phyloP scores from a whole-genome alignment of 163 green algal genomes.

The Scenedesmus sp. region DNA sequence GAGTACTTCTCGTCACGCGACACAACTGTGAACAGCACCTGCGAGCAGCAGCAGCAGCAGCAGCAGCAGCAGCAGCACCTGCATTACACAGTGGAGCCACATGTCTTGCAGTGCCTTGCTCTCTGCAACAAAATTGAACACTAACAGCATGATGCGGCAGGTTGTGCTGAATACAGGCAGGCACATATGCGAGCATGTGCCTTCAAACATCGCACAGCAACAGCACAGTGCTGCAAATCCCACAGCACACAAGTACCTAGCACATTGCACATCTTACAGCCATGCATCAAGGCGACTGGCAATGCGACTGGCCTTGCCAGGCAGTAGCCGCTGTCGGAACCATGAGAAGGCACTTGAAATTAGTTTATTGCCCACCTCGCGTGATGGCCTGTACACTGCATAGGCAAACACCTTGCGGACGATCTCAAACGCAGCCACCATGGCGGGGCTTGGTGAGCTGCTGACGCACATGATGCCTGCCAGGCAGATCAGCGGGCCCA shows the following conservation, averaged over 20 bases:
- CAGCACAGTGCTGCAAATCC: too few species aligned
- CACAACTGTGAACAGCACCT: constrained; percentile 88
- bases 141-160: not conserved
- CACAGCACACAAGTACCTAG: too few species aligned
- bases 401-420: constrained; percentile 81
- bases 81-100: not conserved
- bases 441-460: constrained; percentile 46
- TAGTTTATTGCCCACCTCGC: constrained; percentile 68
- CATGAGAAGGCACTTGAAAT: not conserved
- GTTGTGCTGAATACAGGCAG: too few species aligned
- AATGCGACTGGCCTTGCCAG: too few species aligned
- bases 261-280: too few species aligned
- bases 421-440: constrained; percentile 70
- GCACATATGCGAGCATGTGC: too few species aligned
- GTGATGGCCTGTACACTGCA: constrained; percentile 72
- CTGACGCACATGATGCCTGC: not conserved
- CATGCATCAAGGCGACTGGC: too few species aligned
- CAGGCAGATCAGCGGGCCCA: constrained; percentile 62
- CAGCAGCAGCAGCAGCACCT: not conserved
- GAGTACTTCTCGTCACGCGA: constrained; percentile 84
- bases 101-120: not conserved
- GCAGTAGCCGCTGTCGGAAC: too few species aligned
- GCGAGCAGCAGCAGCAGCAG: not conserved
- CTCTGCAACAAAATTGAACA: not conserved
- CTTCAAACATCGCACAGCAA: too few species aligned